Percentiles rank a stretch among this genome's conserved stretches.
These are phyloP conservation scores for Amanita rimosa DNA, from an alignment of 768 basidiomycete genomes.

Conservation along the genomic window DNA sequence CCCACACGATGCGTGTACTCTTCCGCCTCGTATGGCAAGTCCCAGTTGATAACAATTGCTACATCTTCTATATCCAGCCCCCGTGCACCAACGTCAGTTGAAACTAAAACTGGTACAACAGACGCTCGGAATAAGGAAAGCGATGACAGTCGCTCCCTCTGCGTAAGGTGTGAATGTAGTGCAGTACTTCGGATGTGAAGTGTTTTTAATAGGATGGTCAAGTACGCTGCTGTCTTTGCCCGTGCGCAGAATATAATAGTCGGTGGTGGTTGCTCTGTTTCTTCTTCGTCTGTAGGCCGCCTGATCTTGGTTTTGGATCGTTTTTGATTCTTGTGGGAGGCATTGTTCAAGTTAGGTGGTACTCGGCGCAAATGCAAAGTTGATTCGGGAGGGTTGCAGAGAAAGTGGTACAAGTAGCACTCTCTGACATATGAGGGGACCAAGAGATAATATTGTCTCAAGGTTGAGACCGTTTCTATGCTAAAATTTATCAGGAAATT, in stretches of 20 bases:
- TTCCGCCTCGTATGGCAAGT: constrained; percentile 80
- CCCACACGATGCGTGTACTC: constrained; percentile 97
- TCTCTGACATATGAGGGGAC: constrained; percentile 94
- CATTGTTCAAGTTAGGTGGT: constrained; percentile 39
- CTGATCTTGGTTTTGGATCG: constrained; percentile 24
- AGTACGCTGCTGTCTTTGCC: constrained; percentile 82
- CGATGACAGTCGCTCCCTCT: constrained; percentile 77
- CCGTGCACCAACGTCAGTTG: constrained; percentile 91
- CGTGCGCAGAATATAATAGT: constrained; percentile 92
- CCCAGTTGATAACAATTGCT: constrained; percentile 96
- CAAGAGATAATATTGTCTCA: constrained; percentile 85
- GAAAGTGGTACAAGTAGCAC: constrained; percentile 79
- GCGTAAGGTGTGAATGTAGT: constrained; percentile 88
- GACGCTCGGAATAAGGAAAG: constrained; percentile 79
- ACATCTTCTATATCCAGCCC: constrained; percentile 96
- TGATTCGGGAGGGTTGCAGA: constrained; percentile 80
- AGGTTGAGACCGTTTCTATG: constrained; percentile 77
- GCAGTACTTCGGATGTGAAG: constrained; percentile 78
- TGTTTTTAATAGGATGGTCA: constrained; percentile 68
- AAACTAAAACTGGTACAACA: constrained; percentile 84
- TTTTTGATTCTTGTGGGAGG: constrained; percentile 17
- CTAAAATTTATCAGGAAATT: constrained; percentile 26
- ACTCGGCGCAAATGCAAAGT: constrained; percentile 57
- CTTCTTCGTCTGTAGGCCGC: constrained; percentile 29
- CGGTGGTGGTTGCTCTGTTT: constrained; percentile 72